Percentiles rank a stretch among this genome's conserved stretches.
phyloP scores from a whole-genome alignment of 371 early-diverging fungal genomes.

The Mortierella sp. region DNA sequence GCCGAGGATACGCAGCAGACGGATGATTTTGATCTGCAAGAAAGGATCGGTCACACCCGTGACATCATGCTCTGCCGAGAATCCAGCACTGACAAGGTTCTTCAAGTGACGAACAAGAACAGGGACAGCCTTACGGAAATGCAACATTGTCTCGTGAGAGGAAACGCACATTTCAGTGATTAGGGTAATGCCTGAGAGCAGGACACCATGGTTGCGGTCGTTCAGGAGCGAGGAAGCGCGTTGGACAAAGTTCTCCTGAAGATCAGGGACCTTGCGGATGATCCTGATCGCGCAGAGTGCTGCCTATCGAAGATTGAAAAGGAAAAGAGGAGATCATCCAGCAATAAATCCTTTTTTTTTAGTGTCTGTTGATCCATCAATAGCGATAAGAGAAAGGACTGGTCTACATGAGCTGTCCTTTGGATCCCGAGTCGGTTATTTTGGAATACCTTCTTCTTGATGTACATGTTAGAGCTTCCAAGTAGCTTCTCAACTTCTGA shows the following conservation, averaged over 20 bases:
- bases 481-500: constrained; percentile 94
- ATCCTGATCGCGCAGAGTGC: constrained; percentile 93
- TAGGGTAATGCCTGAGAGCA: constrained; percentile 92
- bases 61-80: constrained; percentile 97
- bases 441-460: constrained; percentile 96
- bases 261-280: constrained; percentile 93
- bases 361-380: no score
- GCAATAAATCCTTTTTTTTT: no score
- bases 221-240: constrained; percentile 79
- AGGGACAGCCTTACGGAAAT: constrained; percentile 79
- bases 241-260: constrained; percentile 85
- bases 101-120: constrained; percentile 89
- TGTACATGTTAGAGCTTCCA: constrained; percentile 90
- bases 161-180: constrained; percentile 89
- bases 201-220: constrained; percentile 96
- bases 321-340: neutral
- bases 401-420: no score
- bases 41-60: constrained; percentile 97
- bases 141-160: constrained; percentile 71
- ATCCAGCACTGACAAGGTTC: constrained; percentile 86
- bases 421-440: no score
- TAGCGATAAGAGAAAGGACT: no score
- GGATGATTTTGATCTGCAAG: constrained; percentile 94
- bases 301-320: constrained; percentile 67
- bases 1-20: constrained; percentile 90